Evolutionary conservation across 495 filamentous ascomycete species (phyloP), one percentile per base, ranked within the genome.

Genomic region (Oidiodendron maius): DNA sequence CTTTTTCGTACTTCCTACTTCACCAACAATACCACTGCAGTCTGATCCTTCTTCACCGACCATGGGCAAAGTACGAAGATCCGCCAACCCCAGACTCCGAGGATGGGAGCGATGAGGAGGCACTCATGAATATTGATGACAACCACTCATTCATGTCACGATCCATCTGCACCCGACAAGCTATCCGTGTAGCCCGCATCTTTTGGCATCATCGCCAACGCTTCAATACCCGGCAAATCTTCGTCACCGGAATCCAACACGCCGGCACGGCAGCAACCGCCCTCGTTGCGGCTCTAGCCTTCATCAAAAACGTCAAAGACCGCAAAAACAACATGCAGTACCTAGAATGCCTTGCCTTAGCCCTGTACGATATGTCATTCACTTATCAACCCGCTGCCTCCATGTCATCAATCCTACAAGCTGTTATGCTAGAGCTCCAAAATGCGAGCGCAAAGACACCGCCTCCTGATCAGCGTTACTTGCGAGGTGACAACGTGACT

Each of bases 1-100:
- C 71, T 0, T 59, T 66, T 43, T 69, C 71, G 13, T 76, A 71
- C 56, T 78, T 77, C 52, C 54, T 77, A 4, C 61, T 77, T 0
- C 74, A 77, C 49, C 66, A 75, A 52, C 72, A 77, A 52, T 78
- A 76, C 48, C 69, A 79, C 44, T 61, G 64, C 15, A 67, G 62
- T 48, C 62, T 72, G 39, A 74, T 76, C 22, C 58, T 77, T 1
- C 64, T 77, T 6, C 72, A 75, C 48, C 58, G 74, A 15, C 72
- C 74, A 1, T 72, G 68, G 55, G 70, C 71, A 17, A 64, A 64
- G 35, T 74, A 74, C 47, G 66, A 65, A 16, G 61, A 71, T 32
- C 44, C 58, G 15, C 52, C 43, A 35, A 22, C 35, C 13, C 18
- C 46, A 16, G 51, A 60, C 15, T 42, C 58, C 6, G 57, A 63